These are phyloP conservation scores for Agaricus blazei DNA, from an alignment of 768 basidiomycete species.

Conservation along the genomic window DNA sequence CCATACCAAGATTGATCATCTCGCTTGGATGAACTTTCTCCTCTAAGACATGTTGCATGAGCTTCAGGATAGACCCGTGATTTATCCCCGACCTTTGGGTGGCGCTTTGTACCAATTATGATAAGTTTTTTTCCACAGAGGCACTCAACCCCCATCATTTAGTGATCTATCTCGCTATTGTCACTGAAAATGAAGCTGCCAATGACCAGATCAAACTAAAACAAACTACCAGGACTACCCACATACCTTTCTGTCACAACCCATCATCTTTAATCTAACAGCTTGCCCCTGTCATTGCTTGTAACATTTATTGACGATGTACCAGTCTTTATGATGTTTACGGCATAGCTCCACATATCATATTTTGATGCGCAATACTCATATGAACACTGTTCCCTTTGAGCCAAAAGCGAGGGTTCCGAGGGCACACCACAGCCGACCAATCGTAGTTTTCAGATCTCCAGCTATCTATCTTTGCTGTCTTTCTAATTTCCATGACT, in stretches of 20 bases:
- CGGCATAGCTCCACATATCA: not conserved
- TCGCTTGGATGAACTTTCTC: conserved; percentile 9
- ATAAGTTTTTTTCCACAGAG: conserved; percentile 40
- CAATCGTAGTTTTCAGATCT: conserved; percentile 33
- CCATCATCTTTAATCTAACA: conserved; percentile 1
- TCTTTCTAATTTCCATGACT: no score
- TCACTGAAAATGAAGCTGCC: conserved; percentile 36
- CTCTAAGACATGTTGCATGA: conserved; percentile 18
- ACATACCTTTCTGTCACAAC: not conserved
- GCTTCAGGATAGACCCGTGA: conserved; percentile 23
- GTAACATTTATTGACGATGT: conserved; percentile 61
- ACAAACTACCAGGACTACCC: conserved; percentile 9
- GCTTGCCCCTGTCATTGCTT: conserved; percentile 50
- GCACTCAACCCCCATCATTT: conserved; percentile 47
- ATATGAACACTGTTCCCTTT: not conserved
- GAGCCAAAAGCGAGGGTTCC: conserved; percentile 60
- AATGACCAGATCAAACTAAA: conserved; percentile 35
- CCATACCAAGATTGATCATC: no score
- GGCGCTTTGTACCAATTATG: conserved; percentile 59
- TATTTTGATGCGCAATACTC: not conserved
- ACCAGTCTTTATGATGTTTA: conserved; percentile 39
- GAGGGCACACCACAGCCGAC: conserved; percentile 49
- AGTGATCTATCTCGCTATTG: conserved; percentile 40
- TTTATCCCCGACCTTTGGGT: conserved; percentile 29
- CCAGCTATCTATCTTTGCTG: conserved; percentile 7